Conservation (phyloP, 176 grass and related monocot genomes). For the Saccharum officinarum region DNA sequence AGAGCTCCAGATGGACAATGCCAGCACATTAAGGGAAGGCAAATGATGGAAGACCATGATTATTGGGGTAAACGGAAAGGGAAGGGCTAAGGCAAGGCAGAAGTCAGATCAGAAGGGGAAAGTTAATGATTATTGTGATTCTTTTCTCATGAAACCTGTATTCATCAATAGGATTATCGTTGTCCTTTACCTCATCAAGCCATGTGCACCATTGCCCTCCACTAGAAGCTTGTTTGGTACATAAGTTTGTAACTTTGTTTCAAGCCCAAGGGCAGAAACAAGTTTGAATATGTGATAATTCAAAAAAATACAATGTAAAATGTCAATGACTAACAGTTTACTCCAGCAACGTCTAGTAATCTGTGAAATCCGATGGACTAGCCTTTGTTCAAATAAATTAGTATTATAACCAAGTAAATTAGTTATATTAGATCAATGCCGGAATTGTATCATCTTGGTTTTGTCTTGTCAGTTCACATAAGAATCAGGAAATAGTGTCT, state of each 20-base stretch:
- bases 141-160: not conserved
- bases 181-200: not conserved
- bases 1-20: not conserved
- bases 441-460: not conserved
- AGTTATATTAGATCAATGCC: not conserved
- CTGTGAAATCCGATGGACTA: not conserved
- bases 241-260: not conserved
- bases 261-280: not conserved
- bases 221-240: not conserved
- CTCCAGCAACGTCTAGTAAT: not conserved
- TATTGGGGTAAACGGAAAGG: not conserved
- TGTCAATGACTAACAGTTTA: not conserved
- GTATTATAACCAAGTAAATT: not conserved
- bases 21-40: not conserved
- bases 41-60: slow-evolving; percentile 1
- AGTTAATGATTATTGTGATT: not conserved
- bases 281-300: not conserved
- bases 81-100: not conserved
- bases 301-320: slow-evolving; percentile 6
- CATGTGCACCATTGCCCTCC: not conserved
- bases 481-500: not conserved
- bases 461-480: not conserved
- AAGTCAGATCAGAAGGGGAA: not conserved
- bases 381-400: not conserved
- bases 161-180: not conserved